These are phyloP conservation scores for Euphorbia tirucalli DNA, from an alignment of 345 rosid species.

Conservation along the genomic window DNA sequence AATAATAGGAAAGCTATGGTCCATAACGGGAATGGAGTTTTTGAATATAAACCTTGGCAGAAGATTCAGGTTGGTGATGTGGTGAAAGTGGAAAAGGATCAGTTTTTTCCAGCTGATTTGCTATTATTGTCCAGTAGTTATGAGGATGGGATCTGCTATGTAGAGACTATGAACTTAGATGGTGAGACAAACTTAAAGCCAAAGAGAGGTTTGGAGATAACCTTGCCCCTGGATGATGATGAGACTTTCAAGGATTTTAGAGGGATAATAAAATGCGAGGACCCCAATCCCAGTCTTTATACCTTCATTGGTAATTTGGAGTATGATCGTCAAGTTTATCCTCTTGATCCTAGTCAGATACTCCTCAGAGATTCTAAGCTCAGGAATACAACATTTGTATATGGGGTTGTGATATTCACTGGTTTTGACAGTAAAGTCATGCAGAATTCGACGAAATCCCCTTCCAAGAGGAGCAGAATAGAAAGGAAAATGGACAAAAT, in stretches of 20 bases:
- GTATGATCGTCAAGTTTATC: constrained; percentile 52
- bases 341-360: constrained; percentile 81
- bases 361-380: constrained; percentile 98
- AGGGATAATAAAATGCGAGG: constrained; percentile 76
- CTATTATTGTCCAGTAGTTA: constrained; percentile 82
- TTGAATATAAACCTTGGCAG: constrained; percentile 64
- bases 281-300: constrained; percentile 91
- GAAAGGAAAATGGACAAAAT: constrained; percentile 91
- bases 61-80: constrained; percentile 77
- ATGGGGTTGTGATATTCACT: constrained; percentile 80
- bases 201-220: constrained; percentile 73
- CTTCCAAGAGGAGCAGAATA: constrained; percentile 81
- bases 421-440: constrained; percentile 95
- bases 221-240: constrained; percentile 61
- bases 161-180: constrained; percentile 98
- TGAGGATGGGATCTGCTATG: constrained; percentile 95
- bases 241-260: constrained; percentile 56
- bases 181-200: constrained; percentile 97
- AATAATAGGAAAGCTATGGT: constrained; percentile 62
- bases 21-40: constrained; percentile 56
- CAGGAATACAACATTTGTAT: constrained; percentile 73
- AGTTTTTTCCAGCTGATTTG: constrained; percentile 92
- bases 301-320: constrained; percentile 84
- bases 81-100: constrained; percentile 84
- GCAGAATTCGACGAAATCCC: constrained; percentile 86